Conservation (phyloP, 1,139 yeast genomes). For the Pichiaceae sp. region DNA sequence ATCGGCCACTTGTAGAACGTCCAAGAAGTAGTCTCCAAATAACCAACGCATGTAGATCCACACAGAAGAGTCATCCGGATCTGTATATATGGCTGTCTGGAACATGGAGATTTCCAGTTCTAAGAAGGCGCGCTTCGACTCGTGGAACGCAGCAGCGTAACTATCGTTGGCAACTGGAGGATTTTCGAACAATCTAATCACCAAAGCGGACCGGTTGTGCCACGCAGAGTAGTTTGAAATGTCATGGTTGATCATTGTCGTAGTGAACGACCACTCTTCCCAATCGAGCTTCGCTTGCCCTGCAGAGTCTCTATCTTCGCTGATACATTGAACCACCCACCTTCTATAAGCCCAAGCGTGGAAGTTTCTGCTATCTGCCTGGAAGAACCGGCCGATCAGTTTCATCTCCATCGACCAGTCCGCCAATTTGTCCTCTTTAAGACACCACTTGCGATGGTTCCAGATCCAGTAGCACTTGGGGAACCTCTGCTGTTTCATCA, state of each 20-base stretch:
- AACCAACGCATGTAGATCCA: slow-evolving; percentile 91
- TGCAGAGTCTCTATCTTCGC: slow-evolving; percentile 19
- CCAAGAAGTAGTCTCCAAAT: slow-evolving; percentile 44
- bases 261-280: slow-evolving; percentile 70
- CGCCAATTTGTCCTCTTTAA: slow-evolving; percentile 41
- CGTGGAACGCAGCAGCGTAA: slow-evolving; percentile 16
- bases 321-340: slow-evolving; percentile 46
- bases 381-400: slow-evolving; percentile 60
- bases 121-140: slow-evolving; percentile 28
- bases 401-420: slow-evolving; percentile 65
- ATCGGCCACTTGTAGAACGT: slow-evolving; percentile 13
- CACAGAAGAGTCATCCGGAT: slow-evolving; percentile 87
- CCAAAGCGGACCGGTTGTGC: slow-evolving; percentile 78
- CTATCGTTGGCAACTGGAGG: slow-evolving; percentile 18
- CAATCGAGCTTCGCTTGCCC: slow-evolving; percentile 15
- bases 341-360: slow-evolving; percentile 97
- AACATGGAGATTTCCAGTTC: slow-evolving; percentile 56
- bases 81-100: slow-evolving; percentile 83
- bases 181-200: slow-evolving; percentile 40
- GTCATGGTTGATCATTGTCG: slow-evolving; percentile 67
- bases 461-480: slow-evolving; percentile 97
- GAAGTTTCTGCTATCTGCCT: slow-evolving; percentile 71
- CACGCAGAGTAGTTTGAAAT: slow-evolving; percentile 94
- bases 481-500: slow-evolving; percentile 48
- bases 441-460: slow-evolving; percentile 87